phyloP scores from a whole-genome alignment of 1,284 basidiomycete species.

The Cryptococcus hybrid region DNA sequence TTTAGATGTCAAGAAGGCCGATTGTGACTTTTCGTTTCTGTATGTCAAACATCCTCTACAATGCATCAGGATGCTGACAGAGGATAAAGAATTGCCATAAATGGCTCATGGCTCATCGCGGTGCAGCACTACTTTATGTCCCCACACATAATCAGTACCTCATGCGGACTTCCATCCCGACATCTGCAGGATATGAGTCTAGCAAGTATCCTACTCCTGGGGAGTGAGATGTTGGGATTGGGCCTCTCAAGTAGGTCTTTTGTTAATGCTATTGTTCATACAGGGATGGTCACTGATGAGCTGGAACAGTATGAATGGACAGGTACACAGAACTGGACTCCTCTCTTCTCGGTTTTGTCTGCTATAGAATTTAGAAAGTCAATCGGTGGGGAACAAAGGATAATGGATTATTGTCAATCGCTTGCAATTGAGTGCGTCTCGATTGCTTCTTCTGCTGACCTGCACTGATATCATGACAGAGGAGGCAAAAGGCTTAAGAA shows the following conservation, averaged over 20 bases:
- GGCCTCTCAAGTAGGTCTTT: too few species aligned
- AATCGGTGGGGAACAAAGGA: constrained; percentile 77
- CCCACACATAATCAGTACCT: constrained; percentile 74
- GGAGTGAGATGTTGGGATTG: too few species aligned
- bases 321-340: constrained; percentile 36
- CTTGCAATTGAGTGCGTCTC: constrained; percentile 60
- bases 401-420: constrained; percentile 70
- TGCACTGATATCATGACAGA: constrained; percentile 13
- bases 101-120: constrained; percentile 70
- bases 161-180: constrained; percentile 72
- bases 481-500: constrained; percentile 68
- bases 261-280: too few species aligned
- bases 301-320: constrained; percentile 29
- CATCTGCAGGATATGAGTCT: constrained; percentile 61
- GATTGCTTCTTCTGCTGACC: not conserved
- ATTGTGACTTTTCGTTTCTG: constrained; percentile 70
- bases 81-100: constrained; percentile 52
- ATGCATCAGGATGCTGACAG: not conserved
- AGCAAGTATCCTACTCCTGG: constrained; percentile 38
- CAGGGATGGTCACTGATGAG: not conserved
- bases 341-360: constrained; percentile 38
- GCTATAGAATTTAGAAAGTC: constrained; percentile 70
- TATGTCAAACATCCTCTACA: constrained; percentile 42
- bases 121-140: constrained; percentile 71
- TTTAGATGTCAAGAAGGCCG: constrained; percentile 57